These are phyloP conservation scores for Butyriboletus loyo DNA, from an alignment of 768 basidiomycete genomes.

Conservation along the genomic window DNA sequence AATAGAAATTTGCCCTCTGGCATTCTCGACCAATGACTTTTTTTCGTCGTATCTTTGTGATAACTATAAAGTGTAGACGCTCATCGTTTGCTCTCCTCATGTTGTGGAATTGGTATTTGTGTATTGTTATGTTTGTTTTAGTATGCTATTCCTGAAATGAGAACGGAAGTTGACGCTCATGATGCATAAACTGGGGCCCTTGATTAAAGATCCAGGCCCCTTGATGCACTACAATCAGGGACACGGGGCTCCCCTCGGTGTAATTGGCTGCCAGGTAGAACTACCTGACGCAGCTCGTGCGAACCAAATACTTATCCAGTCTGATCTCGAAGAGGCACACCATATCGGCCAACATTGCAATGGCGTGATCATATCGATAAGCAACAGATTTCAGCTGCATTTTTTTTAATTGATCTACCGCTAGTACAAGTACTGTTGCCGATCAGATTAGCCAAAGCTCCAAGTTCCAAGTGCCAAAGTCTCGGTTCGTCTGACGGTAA, in stretches of 20 bases:
- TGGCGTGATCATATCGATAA: conserved; percentile 20
- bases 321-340: conserved; percentile 22
- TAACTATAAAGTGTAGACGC: conserved; percentile 13
- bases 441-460: too few relatives aligned
- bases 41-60: not conserved
- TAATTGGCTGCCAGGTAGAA: conserved; percentile 7
- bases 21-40: not conserved
- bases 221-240: conserved; percentile 2
- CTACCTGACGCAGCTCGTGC: conserved; percentile 12
- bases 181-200: not conserved
- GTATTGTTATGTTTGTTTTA: conserved; percentile 26
- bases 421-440: too few relatives aligned
- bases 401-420: too few relatives aligned
- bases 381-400: too few relatives aligned
- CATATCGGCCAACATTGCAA: not conserved
- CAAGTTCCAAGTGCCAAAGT: too few relatives aligned
- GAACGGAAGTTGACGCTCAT: conserved; percentile 3
- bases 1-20: conserved; percentile 9
- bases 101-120: conserved; percentile 16
- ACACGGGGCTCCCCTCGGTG: conserved; percentile 16
- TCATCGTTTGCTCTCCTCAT: conserved; percentile 8
- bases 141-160: not conserved
- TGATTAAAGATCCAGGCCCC: not conserved
- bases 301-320: conserved; percentile 14
- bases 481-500: too few relatives aligned